Conservation (phyloP, 139 green algal species). For the Chlamydomonas sp. region DNA sequence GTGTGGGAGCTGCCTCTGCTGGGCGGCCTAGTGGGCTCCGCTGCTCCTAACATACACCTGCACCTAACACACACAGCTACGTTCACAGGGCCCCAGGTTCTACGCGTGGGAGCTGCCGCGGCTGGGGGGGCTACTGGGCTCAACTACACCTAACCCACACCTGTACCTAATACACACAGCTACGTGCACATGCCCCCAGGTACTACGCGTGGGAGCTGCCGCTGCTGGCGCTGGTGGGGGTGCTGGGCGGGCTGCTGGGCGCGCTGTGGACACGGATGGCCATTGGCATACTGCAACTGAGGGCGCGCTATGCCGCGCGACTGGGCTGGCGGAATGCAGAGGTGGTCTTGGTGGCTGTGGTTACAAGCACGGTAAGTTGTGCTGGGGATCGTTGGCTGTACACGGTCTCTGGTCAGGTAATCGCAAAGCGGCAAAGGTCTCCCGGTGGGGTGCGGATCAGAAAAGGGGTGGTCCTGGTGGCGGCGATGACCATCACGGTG, state of each 20-base stretch:
- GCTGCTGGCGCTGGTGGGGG: background rate
- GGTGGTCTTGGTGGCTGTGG: conserved; percentile 1
- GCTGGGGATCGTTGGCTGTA: no score
- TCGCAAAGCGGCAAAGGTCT: no score
- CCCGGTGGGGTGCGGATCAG: no score
- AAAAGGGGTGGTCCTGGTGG: background rate
- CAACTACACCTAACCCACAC: background rate
- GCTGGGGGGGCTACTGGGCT: no score
- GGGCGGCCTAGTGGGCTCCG: no score
- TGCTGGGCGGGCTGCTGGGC: background rate
- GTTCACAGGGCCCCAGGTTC: background rate
- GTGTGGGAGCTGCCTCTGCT: no score
- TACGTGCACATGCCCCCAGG: background rate
- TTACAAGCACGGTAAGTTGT: no score
- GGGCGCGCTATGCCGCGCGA: background rate
- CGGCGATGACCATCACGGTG: background rate
- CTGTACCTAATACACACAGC: background rate
- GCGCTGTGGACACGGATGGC: background rate
- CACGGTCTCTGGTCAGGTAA: no score
- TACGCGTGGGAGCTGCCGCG: background rate
- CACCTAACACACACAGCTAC: background rate
- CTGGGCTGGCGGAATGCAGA: background rate
- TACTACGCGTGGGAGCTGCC: background rate
- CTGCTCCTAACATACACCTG: background rate
- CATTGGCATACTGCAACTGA: background rate